Evolutionary conservation across 1,284 basidiomycete species (phyloP).

Genomic region (Neonothopanus nambi): DNA sequence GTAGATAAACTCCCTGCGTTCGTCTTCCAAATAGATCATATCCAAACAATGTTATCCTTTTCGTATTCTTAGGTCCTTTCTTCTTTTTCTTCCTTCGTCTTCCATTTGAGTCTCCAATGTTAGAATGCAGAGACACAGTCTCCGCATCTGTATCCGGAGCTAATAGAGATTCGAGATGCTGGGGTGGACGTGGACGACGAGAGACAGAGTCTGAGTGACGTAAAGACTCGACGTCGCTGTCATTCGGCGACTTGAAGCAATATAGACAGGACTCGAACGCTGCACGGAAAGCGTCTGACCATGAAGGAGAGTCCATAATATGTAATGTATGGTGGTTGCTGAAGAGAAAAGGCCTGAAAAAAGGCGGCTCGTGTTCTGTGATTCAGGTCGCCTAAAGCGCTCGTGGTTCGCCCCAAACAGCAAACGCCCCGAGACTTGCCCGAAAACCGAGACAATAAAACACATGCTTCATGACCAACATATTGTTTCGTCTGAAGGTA

Average conservation of each 20-base stretch:
- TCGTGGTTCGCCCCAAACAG: no score
- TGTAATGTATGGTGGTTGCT: no score
- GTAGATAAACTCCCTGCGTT: constrained; percentile 48
- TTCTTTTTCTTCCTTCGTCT: constrained; percentile 36
- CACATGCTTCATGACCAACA: no score
- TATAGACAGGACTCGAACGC: constrained; percentile 58
- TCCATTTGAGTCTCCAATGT: constrained; percentile 42
- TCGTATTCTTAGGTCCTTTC: constrained; percentile 23
- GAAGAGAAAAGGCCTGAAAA: no score
- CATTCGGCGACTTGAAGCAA: constrained; percentile 41
- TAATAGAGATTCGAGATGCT: constrained; percentile 55
- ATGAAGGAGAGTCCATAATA: constrained; percentile 64
- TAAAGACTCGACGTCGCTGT: constrained; percentile 26
- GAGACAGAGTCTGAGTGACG: constrained; percentile 21
- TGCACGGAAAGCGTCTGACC: constrained; percentile 58
- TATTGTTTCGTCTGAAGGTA: no score
- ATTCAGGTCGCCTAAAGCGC: no score
- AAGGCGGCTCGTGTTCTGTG: no score
- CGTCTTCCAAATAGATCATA: constrained; percentile 60
- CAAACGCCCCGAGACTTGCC: no score
- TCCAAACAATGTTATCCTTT: constrained; percentile 57
- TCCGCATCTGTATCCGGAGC: constrained; percentile 54
- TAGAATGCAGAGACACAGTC: constrained; percentile 66
- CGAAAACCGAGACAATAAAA: no score
- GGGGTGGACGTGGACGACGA: constrained; percentile 33